Percentiles rank a stretch among this genome's conserved stretches.
Evolutionary conservation across 2,329 filamentous ascomycete species (phyloP).

Genomic region (Fusarium goolgardi): DNA sequence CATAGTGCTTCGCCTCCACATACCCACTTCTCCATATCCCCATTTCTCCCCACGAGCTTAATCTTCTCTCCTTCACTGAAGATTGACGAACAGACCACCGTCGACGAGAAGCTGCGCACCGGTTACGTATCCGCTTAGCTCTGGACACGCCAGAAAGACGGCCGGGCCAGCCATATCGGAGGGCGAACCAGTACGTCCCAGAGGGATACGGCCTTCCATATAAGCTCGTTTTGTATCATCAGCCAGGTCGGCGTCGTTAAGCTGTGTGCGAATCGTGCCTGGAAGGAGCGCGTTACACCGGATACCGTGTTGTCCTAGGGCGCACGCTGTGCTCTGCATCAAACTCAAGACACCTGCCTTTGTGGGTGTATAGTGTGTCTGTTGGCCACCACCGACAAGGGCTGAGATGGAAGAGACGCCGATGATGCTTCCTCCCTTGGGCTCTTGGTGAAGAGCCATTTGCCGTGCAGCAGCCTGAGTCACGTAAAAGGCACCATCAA

Average conservation of each 20-base stretch:
- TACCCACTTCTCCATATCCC: conserved; percentile 26
- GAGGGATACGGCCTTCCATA: conserved; percentile 83
- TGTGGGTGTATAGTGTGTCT: conserved; percentile 89
- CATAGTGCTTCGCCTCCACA: conserved; percentile 19
- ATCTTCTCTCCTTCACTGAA: conserved; percentile 67
- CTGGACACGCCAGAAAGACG: conserved; percentile 83
- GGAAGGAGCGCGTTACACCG: conserved; percentile 86
- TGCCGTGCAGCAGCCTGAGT: conserved; percentile 86
- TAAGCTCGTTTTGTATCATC: conserved; percentile 84
- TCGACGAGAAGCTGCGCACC: conserved; percentile 88
- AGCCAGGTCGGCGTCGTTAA: conserved; percentile 85
- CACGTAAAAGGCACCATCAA: conserved; percentile 88
- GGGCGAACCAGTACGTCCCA: conserved; percentile 78
- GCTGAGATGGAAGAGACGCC: conserved; percentile 79
- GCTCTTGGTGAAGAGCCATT: conserved; percentile 73
- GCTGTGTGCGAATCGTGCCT: conserved; percentile 83
- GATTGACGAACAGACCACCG: conserved; percentile 88
- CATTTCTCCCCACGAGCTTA: conserved; percentile 35
- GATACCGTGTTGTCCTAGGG: conserved; percentile 79
- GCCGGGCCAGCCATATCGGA: conserved; percentile 85
- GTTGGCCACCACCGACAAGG: conserved; percentile 79
- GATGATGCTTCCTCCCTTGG: conserved; percentile 82
- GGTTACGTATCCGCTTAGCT: conserved; percentile 83
- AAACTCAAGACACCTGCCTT: conserved; percentile 84
- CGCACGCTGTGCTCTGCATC: conserved; percentile 86